Evolutionary conservation across 1,284 basidiomycete genomes (phyloP), one percentile per base, ranked within the genome.

Genomic region (Ganoderma meredithae): DNA sequence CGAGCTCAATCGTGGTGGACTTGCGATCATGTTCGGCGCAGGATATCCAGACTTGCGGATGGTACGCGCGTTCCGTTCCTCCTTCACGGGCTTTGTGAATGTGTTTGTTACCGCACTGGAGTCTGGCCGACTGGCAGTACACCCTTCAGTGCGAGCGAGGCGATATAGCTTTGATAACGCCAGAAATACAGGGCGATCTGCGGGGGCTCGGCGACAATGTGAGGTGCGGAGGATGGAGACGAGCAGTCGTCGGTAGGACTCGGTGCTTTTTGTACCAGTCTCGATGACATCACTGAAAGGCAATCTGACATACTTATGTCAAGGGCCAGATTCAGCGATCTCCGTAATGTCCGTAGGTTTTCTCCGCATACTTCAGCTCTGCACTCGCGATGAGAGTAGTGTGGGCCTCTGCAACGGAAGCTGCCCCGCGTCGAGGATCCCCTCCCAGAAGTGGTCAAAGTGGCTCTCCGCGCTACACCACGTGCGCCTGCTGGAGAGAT

Each of bases 231-330:
- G 47, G 19, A 25, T 22, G 10, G n/a, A 49, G 22, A 3, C 47
- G 55, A 33, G n/a, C 33, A 39, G 33, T 58, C 33, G 33, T 58
- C 55, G 55, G 55, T 39, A 58, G 55, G 55, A 58, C 27, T 31
- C 27, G 27, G 27, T 31, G 3, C 27, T 31, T n/a, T n/a, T n/a
- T 31, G 27, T 31, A 31, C 27, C 3, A 31, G 27, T 1, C 1
- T 58, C 55, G 33, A 22, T 33, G 55, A n/a, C 33, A 33, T 39
- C 52, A 31, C 27, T 25, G 25, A 53, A n/a, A 12, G 31, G 31
- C n/a, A 33, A 3, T 7, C 5, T 17, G 4, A 12, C 17, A 10
- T 31, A 8, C 5, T 8, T 5, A 12, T 31, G 10, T 27, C 9
- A 27, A 31, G 52, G 13, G 27, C 7, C 52, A 55, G 27, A 55